phyloP scores from a whole-genome alignment of 1,139 yeast genomes.

The Candida gigantensis region DNA sequence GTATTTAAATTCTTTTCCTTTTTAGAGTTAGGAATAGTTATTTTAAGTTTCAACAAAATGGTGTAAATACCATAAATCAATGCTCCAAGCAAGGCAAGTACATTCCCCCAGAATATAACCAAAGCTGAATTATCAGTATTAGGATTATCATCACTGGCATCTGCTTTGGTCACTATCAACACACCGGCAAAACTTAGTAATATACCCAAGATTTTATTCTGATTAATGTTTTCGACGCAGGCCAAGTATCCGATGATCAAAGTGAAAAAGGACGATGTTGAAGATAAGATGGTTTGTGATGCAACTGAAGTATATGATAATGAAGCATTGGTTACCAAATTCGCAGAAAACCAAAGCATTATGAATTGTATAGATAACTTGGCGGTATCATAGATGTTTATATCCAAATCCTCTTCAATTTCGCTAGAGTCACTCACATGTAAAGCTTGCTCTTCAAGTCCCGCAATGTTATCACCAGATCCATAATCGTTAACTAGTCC shows the following conservation, averaged over 20 bases:
- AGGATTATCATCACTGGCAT: conserved; percentile 35
- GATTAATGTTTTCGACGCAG: conserved; percentile 67
- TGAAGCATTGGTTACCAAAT: conserved; percentile 84
- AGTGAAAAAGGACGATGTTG: conserved; percentile 93
- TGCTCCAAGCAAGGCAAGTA: conserved; percentile 81
- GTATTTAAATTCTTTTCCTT: conserved; percentile 78
- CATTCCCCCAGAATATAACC: conserved; percentile 67
- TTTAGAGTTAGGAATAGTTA: conserved; percentile 43
- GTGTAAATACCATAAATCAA: conserved; percentile 89
- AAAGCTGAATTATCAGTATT: conserved; percentile 28
- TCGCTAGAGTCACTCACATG: conserved; percentile 11
- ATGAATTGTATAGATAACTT: conserved; percentile 77
- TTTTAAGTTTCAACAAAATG: conserved; percentile 72
- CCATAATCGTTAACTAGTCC: conserved; percentile 18
- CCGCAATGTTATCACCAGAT: conserved; percentile 17
- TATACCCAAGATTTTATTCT: conserved; percentile 66
- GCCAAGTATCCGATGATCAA: conserved; percentile 76
- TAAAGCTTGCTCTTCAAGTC: conserved; percentile 6
- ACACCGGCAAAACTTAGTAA: conserved; percentile 78
- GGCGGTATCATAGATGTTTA: conserved; percentile 49
- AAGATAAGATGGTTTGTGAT: conserved; percentile 86
- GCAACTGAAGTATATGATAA: conserved; percentile 88
- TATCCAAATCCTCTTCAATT: conserved; percentile 21
- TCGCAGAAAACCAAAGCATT: conserved; percentile 85
- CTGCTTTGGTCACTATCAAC: conserved; percentile 68